Evolutionary conservation across 805 yeast species (phyloP), one percentile per base, ranked within the genome.

Genomic region (Nakazawaea peltata): DNA sequence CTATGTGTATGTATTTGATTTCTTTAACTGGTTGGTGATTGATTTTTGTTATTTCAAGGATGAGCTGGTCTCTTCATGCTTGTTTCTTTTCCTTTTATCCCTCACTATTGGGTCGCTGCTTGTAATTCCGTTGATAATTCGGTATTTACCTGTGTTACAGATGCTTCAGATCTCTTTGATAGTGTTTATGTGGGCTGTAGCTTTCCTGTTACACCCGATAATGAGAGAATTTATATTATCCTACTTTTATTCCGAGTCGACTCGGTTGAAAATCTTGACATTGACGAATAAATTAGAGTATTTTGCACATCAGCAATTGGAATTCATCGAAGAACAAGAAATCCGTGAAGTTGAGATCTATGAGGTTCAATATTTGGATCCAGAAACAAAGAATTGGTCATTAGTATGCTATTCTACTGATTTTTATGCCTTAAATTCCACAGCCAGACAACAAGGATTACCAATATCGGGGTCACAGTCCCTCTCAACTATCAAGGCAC

Each of bases 41-140:
- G 74, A 71, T 38, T 76, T 77, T 51, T 72, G 81, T 1, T 78
- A 69, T 48, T 85, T 78, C 53, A 64, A 67, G 38, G 76, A 81
- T 50, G 84, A 79, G 47, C 59, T 68, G 23, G 44, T 77, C 2
- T 78, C 86, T 2, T 55, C 74, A 18, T 59, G 71, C 28, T 60
- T 71, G 4, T 81, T 66, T 47, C 43, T 77, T 15, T 36, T 46
- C 0, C 28, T 72, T 4, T 41, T 71, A 7, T 24, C 41, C 5
- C 22, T 24, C 2, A 29, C 33, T 4, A 17, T 26, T 14, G 22
- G 12, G 19, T 15, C 26, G 5, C 21, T 30, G 8, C 19, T 33
- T 13, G 11, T 30, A 11, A 46, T 16, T 8, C 41, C 26, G 26
- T 39, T 25, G 19, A 25, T 38, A 56, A 55, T 38, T 36, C 21